These are phyloP conservation scores for Fragaria vesca DNA, from an alignment of 306 rosid genomes.

Conservation along the genomic window DNA sequence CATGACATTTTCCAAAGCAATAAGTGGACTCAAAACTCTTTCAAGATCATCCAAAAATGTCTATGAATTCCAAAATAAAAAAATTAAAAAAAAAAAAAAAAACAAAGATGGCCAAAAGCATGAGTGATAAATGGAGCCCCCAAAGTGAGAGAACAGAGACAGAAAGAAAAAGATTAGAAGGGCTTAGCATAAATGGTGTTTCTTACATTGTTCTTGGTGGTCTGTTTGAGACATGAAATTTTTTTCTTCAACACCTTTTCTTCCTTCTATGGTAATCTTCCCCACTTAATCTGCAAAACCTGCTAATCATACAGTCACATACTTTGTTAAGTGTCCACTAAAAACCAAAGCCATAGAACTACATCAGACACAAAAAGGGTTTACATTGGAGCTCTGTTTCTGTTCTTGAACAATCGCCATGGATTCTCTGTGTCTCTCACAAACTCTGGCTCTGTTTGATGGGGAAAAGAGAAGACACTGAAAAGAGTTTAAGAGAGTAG, in stretches of 20 bases:
- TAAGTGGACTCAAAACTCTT: background rate
- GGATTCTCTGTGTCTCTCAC: background rate
- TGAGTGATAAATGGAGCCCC: background rate
- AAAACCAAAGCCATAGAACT: background rate
- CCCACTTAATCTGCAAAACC: constrained; percentile 17
- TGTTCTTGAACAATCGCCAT: constrained; percentile 24
- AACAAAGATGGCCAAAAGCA: background rate
- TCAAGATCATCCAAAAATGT: background rate
- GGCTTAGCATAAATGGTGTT: background rate
- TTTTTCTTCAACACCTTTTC: constrained; percentile 4
- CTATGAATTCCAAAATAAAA: background rate
- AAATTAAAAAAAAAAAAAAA: background rate
- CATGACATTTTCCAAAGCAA: background rate
- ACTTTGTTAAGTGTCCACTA: background rate
- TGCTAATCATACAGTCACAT: background rate
- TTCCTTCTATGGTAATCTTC: background rate
- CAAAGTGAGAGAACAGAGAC: background rate
- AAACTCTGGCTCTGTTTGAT: background rate
- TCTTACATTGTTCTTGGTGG: constrained; percentile 19
- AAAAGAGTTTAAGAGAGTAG: background rate
- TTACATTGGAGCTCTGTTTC: constrained; percentile 17
- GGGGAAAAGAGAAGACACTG: background rate
- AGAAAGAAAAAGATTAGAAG: background rate
- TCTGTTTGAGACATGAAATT: background rate
- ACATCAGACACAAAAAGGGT: background rate